Evolutionary conservation across 1,284 basidiomycete species (phyloP), one percentile per base, ranked within the genome.

Genomic region (Anthracocystis walkeri): DNA sequence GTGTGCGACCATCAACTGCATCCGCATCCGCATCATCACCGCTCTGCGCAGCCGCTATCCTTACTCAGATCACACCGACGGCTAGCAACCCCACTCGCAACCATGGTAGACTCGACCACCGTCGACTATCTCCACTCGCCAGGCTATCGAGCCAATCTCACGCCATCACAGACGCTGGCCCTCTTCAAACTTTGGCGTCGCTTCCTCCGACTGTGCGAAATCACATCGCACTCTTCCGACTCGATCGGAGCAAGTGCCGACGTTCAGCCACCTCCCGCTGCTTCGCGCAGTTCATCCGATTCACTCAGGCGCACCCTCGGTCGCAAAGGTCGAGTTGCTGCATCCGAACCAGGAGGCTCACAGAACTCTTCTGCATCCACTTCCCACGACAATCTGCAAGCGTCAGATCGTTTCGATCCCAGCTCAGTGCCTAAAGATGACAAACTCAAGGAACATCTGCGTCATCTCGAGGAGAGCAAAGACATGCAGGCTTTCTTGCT

Each of bases 151-250:
- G 65, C 57, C 66, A 79, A 82, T 38, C 74, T 82, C 7, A 72
- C 78, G 8, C 60, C 70, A 7, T 67, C 67, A 1, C 81, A 82
- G 69, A 77, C 76, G 12, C 45, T 75, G 4, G 77, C 77, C 20
- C 76, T 82, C 35, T 79, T 81, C 49, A 68, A 73, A 49, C 76
- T 82, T n/a, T 82, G 79, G 81, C 65, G 71, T 35, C 71, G 81
- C 61, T 81, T 81, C 58, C 67, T 82, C 33, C 75, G 78, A 35
- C 68, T 81, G 6, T 82, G 81, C 50, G 65, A 82, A 57, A 69
- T 61, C 44, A 54, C 74, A 3, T 61, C 57, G 3, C 65, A 64
- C 27, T 71, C 73, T 27, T 64, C 73, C 52, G 65, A 73, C 38
- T 71, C 73, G 51, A 65, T 69, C 65, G 69, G 53, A 16, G 57